A percentile compares a stretch with the other conserved stretches of the same genome.
Evolutionary conservation across 495 filamentous ascomycete species (phyloP).

Genomic region (Daldinia bambusicola): DNA sequence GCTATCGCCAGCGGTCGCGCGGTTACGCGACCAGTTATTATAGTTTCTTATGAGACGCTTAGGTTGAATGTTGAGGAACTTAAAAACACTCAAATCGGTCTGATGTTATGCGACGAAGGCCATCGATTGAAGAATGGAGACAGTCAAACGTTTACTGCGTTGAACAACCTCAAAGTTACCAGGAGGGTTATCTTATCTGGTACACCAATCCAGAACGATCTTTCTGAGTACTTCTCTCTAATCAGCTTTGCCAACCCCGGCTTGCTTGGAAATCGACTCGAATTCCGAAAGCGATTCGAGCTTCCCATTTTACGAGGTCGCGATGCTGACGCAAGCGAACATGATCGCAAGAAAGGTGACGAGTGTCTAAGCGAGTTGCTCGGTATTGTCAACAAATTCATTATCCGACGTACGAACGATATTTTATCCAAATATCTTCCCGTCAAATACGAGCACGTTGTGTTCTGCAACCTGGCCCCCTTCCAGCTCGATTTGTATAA

Average conservation of each 20-base stretch:
- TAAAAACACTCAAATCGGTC: conserved; percentile 84
- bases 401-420: conserved; percentile 98
- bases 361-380: conserved; percentile 85
- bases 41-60: conserved; percentile 97
- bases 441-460: conserved; percentile 99
- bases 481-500: conserved; percentile 96
- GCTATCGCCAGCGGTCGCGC: conserved; percentile 86
- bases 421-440: conserved; percentile 98
- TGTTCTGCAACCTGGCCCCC: conserved; percentile 96
- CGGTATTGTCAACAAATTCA: conserved; percentile 93
- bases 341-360: conserved; percentile 84
- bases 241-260: conserved; percentile 97
- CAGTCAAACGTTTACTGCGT: conserved; percentile 88
- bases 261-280: conserved; percentile 84
- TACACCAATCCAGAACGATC: conserved; percentile 97
- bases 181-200: conserved; percentile 95
- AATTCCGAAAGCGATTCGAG: conserved; percentile 96
- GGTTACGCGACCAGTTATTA: conserved; percentile 96
- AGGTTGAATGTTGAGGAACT: conserved; percentile 91
- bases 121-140: conserved; percentile 99
- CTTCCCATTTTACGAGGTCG: conserved; percentile 91
- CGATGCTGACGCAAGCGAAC: conserved; percentile 88
- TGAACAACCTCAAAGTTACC: conserved; percentile 90
- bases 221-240: conserved; percentile 96
- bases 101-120: conserved; percentile 97